Conservation (phyloP, 805 yeast species). For the Candida sphagnicola region DNA sequence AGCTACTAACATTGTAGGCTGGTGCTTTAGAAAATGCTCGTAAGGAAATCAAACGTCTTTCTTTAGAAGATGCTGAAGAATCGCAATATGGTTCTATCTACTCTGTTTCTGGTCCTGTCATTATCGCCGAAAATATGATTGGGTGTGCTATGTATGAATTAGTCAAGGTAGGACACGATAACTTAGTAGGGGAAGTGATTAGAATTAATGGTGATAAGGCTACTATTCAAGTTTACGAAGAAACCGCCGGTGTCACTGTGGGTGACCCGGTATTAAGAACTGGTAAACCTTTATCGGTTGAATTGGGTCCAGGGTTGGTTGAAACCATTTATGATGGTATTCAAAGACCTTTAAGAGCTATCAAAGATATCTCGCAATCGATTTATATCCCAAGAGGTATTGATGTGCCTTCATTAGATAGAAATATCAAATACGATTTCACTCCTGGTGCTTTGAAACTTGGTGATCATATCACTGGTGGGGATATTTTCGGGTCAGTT, state of each 20-base stretch:
- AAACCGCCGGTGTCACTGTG: slow-evolving; percentile 98
- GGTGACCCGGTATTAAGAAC: slow-evolving; percentile 99
- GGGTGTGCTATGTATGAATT: slow-evolving; percentile 99
- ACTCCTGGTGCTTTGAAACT: slow-evolving; percentile 74
- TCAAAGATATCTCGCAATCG: slow-evolving; percentile 80
- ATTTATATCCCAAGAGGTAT: slow-evolving; percentile 99
- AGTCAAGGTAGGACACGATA: slow-evolving; percentile 96
- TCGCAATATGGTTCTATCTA: slow-evolving; percentile 82
- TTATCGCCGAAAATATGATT: slow-evolving; percentile 96
- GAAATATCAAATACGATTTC: slow-evolving; percentile 81
- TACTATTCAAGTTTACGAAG: slow-evolving; percentile 98
- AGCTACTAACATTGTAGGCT: slow-evolving; percentile 52
- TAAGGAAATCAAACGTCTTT: slow-evolving; percentile 82
- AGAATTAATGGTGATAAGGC: slow-evolving; percentile 96
- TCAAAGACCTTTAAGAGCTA: slow-evolving; percentile 96
- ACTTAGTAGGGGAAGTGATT: slow-evolving; percentile 96
- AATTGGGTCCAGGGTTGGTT: slow-evolving; percentile 98
- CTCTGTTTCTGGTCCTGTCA: slow-evolving; percentile 97
- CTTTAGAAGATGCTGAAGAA: slow-evolving; percentile 68
- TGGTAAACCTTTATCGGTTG: slow-evolving; percentile 98
- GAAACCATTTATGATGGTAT: slow-evolving; percentile 99
- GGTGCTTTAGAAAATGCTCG: slow-evolving; percentile 97
- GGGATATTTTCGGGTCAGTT: slow-evolving; percentile 92
- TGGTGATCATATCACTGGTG: slow-evolving; percentile 98
- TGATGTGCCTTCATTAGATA: slow-evolving; percentile 90